phyloP scores from a whole-genome alignment of 768 basidiomycete genomes.

The Lyophyllum shimeji region DNA sequence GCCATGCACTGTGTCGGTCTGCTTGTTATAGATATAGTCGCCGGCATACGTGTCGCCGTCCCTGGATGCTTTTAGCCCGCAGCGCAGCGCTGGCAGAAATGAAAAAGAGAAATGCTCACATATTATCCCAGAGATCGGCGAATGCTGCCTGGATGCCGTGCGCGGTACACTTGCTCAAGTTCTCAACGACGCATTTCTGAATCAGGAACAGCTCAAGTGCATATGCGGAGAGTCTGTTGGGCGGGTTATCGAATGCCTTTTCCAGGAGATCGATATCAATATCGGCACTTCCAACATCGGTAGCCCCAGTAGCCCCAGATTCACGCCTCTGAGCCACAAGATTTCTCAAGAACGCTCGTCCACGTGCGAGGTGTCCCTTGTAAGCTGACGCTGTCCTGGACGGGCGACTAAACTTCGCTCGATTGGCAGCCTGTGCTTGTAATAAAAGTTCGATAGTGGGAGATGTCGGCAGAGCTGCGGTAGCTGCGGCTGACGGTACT shows the following conservation, averaged over 20 bases:
- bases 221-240: slow-evolving; percentile 25
- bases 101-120: not conserved
- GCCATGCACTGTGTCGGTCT: not conserved
- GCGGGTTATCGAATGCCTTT: slow-evolving; percentile 27
- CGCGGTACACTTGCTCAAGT: slow-evolving; percentile 15
- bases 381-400: not conserved
- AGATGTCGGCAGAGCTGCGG: not conserved
- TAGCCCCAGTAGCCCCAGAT: not conserved
- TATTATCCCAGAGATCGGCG: slow-evolving; percentile 6
- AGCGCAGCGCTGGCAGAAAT: not conserved
- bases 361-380: not conserved
- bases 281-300: slow-evolving; percentile 2
- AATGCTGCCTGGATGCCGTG: slow-evolving; percentile 27
- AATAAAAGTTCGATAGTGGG: not conserved
- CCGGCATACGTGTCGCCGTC: not conserved
- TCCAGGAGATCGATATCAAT: slow-evolving; percentile 20
- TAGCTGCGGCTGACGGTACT: too few relatives aligned
- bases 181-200: slow-evolving; percentile 30
- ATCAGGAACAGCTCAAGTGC: slow-evolving; percentile 27
- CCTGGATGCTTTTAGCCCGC: not conserved
- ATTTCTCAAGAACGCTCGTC: not conserved
- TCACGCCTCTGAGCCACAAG: not conserved
- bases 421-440: not conserved
- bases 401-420: not conserved
- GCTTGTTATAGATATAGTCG: not conserved